Evolutionary conservation across 2,329 filamentous ascomycete species (phyloP).

Genomic region (Fusarium penzigii): DNA sequence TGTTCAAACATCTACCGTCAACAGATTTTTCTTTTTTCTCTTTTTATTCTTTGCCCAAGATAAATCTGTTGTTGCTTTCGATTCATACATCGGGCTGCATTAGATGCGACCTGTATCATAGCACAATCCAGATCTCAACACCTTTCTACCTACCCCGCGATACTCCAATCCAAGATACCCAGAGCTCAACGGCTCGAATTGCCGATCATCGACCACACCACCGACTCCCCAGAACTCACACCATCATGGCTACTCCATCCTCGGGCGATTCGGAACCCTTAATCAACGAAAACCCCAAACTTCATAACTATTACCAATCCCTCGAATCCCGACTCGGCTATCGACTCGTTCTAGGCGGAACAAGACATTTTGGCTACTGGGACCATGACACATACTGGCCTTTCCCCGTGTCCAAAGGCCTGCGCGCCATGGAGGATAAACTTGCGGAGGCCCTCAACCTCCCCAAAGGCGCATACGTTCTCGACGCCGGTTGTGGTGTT

Average conservation of each 20-base stretch:
- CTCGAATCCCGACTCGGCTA: slow-evolving; percentile 47
- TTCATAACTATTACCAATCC: slow-evolving; percentile 47
- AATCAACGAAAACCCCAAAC: slow-evolving; percentile 40
- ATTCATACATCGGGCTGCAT: background rate
- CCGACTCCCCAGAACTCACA: background rate
- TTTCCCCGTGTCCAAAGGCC: slow-evolving; percentile 44
- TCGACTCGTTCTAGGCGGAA: slow-evolving; percentile 44
- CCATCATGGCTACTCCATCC: background rate
- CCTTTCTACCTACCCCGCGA: too few species aligned
- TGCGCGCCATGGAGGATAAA: slow-evolving; percentile 53
- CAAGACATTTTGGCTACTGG: slow-evolving; percentile 53
- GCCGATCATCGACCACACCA: too few species aligned
- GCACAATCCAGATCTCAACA: background rate
- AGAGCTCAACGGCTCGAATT: too few species aligned
- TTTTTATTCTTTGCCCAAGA: too few species aligned
- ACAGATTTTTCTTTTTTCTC: too few species aligned
- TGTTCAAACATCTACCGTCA: too few species aligned
- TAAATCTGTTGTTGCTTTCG: too few species aligned
- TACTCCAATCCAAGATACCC: too few species aligned
- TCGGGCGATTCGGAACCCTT: slow-evolving; percentile 21
- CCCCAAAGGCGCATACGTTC: slow-evolving; percentile 40
- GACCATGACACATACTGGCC: slow-evolving; percentile 45
- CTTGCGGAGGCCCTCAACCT: slow-evolving; percentile 41
- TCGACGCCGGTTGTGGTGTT: slow-evolving; percentile 54
- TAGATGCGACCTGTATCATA: background rate